Evolutionary conservation across 768 basidiomycete genomes (phyloP).

Genomic region (Kwoniella dendrophila): DNA sequence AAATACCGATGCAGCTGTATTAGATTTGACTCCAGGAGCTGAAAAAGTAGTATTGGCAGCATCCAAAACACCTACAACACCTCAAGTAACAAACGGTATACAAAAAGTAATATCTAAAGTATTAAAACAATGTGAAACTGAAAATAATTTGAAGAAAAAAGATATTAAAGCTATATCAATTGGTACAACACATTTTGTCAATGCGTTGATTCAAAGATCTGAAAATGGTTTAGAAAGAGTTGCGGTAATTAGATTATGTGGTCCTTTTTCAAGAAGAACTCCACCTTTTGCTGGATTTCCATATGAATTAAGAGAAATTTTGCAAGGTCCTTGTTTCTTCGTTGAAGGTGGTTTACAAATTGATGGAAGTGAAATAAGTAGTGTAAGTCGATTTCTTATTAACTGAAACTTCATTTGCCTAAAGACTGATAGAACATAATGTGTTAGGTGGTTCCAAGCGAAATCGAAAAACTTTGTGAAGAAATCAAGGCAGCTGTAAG

Average conservation of each 20-base stretch:
- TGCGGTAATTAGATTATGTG: conserved; percentile 67
- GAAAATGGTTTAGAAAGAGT: conserved; percentile 63
- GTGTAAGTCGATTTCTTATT: too few species aligned
- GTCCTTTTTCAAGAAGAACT: conserved; percentile 62
- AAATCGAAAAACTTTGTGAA: conserved; percentile 53
- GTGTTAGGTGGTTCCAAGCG: neutral
- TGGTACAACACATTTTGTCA: conserved; percentile 68
- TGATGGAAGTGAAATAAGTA: conserved; percentile 37
- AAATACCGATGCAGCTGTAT: conserved; percentile 57
- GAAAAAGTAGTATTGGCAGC: conserved; percentile 45
- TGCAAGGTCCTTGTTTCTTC: conserved; percentile 56
- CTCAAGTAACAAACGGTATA: conserved; percentile 66
- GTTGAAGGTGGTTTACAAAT: conserved; percentile 59
- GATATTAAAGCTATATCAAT: conserved; percentile 63
- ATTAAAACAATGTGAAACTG: conserved; percentile 56
- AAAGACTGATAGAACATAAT: too few species aligned
- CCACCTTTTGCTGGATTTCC: conserved; percentile 67
- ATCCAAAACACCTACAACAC: conserved; percentile 64
- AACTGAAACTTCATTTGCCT: too few species aligned
- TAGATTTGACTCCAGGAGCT: conserved; percentile 51
- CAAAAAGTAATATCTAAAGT: conserved; percentile 61
- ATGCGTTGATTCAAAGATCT: conserved; percentile 66
- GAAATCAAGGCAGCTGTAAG: conserved; percentile 59
- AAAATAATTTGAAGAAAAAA: too few species aligned
- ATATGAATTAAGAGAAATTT: conserved; percentile 51